Percentiles rank a stretch among this genome's conserved stretches.
Evolutionary conservation across 2,329 filamentous ascomycete genomes (phyloP).

Genomic region (Diaporthe helianthi): DNA sequence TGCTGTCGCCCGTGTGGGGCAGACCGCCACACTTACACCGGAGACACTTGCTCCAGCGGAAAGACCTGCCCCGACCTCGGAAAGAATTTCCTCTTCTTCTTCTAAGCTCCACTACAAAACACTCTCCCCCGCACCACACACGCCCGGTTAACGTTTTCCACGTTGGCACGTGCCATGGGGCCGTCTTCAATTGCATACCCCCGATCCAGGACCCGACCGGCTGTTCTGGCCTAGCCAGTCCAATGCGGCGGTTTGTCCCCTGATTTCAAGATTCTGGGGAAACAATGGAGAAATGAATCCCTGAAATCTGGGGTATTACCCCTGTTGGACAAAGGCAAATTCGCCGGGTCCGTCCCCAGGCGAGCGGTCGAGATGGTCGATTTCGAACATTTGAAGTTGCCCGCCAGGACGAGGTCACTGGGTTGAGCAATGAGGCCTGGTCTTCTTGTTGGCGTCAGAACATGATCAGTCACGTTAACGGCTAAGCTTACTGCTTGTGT

Average conservation of each 20-base stretch:
- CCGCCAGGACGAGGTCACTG: neutral
- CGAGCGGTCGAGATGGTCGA: neutral
- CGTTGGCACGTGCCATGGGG: neutral
- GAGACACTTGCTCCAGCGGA: neutral
- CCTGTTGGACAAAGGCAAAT: neutral
- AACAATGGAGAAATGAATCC: neutral
- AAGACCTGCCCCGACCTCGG: neutral
- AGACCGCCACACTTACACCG: neutral
- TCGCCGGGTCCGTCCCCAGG: neutral
- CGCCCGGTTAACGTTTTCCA: neutral
- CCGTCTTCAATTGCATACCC: neutral
- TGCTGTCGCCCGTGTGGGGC: neutral
- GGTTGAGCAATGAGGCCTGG: neutral
- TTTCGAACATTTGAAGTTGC: too few species aligned
- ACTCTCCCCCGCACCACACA: neutral
- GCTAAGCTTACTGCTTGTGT: too few species aligned
- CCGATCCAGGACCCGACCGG: neutral
- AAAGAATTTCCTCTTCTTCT: neutral
- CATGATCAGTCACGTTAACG: neutral
- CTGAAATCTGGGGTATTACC: neutral
- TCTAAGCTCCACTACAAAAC: neutral
- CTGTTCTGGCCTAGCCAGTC: neutral
- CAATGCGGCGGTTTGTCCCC: neutral
- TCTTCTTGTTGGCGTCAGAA: neutral
- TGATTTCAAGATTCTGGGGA: neutral